These are phyloP conservation scores for Medicago truncatula DNA, from an alignment of 306 rosid genomes.

Conservation along the genomic window DNA sequence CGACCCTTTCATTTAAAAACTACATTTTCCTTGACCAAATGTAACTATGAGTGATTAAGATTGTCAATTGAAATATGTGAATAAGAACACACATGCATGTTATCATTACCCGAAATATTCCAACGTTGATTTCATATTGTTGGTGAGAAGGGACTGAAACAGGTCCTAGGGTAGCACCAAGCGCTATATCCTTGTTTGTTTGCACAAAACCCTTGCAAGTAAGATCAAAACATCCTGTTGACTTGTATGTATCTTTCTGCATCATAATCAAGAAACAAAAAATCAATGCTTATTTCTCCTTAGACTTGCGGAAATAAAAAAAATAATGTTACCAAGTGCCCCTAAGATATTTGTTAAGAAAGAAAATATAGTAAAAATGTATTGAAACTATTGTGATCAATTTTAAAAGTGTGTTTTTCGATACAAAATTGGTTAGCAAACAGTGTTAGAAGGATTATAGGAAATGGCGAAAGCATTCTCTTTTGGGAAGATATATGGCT, in stretches of 20 bases:
- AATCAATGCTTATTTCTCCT: not conserved
- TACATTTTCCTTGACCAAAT: no score
- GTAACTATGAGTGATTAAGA: not conserved
- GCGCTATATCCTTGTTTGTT: conserved; percentile 38
- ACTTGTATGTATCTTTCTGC: conserved; percentile 61
- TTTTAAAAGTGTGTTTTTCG: no score
- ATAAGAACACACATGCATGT: not conserved
- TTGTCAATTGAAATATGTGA: not conserved
- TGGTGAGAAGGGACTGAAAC: conserved; percentile 31
- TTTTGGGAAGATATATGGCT: no score
- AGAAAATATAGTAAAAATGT: no score
- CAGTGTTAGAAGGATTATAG: no score
- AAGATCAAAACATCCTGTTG: conserved; percentile 77
- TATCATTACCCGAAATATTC: conserved; percentile 52
- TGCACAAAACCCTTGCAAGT: conserved; percentile 71
- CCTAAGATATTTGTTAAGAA: no score
- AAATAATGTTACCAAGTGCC: not conserved
- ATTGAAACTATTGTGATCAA: no score
- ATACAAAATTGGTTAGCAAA: no score
- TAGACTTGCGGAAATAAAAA: not conserved
- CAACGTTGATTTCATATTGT: conserved; percentile 47
- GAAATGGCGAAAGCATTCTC: no score
- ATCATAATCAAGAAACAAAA: not conserved
- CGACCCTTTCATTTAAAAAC: no score
- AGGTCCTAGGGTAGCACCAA: conserved; percentile 56